phyloP scores from a whole-genome alignment of 2,329 filamentous ascomycete genomes.

The Stachybotrys elegans region DNA sequence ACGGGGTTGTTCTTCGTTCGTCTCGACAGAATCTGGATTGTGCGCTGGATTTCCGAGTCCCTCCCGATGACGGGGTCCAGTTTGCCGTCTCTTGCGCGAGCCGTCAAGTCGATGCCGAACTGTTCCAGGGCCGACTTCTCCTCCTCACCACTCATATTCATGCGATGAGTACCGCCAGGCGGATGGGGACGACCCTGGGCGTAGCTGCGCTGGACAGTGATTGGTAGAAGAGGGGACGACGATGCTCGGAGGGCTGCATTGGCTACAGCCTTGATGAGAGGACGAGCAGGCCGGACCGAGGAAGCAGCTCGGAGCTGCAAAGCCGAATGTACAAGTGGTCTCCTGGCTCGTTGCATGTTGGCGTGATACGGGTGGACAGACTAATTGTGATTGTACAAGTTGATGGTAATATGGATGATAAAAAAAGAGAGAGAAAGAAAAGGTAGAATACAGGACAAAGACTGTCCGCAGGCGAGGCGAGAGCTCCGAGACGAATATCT shows the following conservation, averaged over 20 bases:
- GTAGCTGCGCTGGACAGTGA: slow-evolving; percentile 45
- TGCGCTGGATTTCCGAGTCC: slow-evolving; percentile 86
- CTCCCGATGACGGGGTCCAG: slow-evolving; percentile 94
- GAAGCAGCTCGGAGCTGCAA: slow-evolving; percentile 30
- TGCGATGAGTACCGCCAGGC: slow-evolving; percentile 87
- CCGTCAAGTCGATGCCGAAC: slow-evolving; percentile 87
- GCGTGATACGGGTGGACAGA: slow-evolving; percentile 5
- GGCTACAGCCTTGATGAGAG: slow-evolving; percentile 19
- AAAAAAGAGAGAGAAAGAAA: slow-evolving; percentile 4
- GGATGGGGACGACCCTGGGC: slow-evolving; percentile 75
- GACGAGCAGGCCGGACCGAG: slow-evolving; percentile 21
- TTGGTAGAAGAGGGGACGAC: slow-evolving; percentile 29
- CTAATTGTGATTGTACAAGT: neutral
- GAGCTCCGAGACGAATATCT: too few relatives aligned
- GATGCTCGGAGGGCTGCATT: slow-evolving; percentile 15
- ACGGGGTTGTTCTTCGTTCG: slow-evolving; percentile 96
- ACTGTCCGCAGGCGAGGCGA: too few relatives aligned
- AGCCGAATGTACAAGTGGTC: slow-evolving; percentile 31
- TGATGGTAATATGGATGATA: neutral
- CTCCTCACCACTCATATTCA: slow-evolving; percentile 73
- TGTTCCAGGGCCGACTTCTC: slow-evolving; percentile 87
- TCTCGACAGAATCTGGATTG: slow-evolving; percentile 87
- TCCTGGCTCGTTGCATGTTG: slow-evolving; percentile 35
- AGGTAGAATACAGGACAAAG: too few relatives aligned
- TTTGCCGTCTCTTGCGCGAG: slow-evolving; percentile 78